Conservation (phyloP, 164 flowering plant species). For the Magnolia changhungtana region DNA sequence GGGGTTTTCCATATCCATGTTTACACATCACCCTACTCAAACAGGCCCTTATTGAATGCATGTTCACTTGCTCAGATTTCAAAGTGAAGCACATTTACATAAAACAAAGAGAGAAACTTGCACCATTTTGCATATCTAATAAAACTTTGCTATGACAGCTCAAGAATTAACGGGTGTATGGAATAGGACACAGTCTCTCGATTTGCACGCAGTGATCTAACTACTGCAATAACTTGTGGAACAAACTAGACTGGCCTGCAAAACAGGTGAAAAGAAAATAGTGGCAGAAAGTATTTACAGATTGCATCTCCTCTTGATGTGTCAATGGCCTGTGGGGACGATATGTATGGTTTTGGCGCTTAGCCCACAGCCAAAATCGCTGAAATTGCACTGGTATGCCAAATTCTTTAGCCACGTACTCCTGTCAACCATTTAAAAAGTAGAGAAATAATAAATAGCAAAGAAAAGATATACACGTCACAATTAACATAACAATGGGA, state of each 20-base stretch:
- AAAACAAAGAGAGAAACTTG: no score
- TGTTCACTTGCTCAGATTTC: no score
- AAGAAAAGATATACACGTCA: neutral
- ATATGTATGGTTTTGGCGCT: slow-evolving; percentile 90
- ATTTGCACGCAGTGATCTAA: neutral
- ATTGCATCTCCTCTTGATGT: slow-evolving; percentile 71
- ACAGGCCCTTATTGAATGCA: no score
- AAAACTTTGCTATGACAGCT: neutral
- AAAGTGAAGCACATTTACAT: no score
- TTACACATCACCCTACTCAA: no score
- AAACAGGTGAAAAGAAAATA: neutral
- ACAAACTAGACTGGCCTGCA: neutral
- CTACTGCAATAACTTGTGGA: neutral
- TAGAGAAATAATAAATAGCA: slow-evolving; percentile 2
- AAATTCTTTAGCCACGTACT: slow-evolving; percentile 88
- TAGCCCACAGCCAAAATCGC: slow-evolving; percentile 96
- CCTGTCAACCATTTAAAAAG: slow-evolving; percentile 42
- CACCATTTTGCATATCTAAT: no score
- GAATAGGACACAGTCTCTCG: neutral
- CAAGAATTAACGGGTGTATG: neutral
- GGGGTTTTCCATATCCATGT: no score
- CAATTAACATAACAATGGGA: neutral
- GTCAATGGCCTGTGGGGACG: slow-evolving; percentile 89
- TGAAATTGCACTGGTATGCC: slow-evolving; percentile 82
- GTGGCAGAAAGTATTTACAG: slow-evolving; percentile 39